phyloP scores from a whole-genome alignment of 176 grass and related monocot species.

The Eleusine coracana region DNA sequence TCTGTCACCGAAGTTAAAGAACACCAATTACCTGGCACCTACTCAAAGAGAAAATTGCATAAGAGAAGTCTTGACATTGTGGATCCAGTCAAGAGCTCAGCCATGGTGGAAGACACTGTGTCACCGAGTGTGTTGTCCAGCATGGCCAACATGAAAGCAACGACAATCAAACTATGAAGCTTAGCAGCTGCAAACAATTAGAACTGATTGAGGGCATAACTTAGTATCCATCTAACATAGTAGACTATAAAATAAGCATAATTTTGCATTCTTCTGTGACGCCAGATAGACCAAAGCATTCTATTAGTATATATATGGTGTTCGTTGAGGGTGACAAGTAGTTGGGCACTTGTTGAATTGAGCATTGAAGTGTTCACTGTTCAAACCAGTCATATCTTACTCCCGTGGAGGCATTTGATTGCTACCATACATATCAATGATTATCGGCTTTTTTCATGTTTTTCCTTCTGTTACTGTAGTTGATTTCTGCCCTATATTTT shows the following conservation, averaged over 20 bases:
- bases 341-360: background rate
- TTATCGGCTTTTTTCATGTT: background rate
- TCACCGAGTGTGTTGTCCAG: conserved; percentile 30
- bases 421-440: background rate
- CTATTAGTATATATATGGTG: background rate
- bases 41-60: conserved; percentile 69
- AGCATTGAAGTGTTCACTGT: conserved; percentile 18
- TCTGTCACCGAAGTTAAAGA: conserved; percentile 39
- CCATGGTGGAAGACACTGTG: conserved; percentile 31
- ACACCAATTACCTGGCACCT: conserved; percentile 67
- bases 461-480: background rate
- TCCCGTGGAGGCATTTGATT: background rate
- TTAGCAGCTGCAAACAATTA: conserved; percentile 9
- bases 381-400: background rate
- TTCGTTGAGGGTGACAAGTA: background rate
- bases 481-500: background rate
- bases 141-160: conserved; percentile 47
- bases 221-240: conserved; percentile 37
- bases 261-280: background rate
- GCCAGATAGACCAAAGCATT: background rate
- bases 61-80: conserved; percentile 49
- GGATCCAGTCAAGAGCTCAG: conserved; percentile 34
- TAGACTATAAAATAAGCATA: conserved; percentile 31
- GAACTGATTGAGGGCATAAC: background rate
- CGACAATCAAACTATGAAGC: conserved; percentile 53